Evolutionary conservation across 352 stramenopile genomes (phyloP).

Genomic region (Phytophthora lateralis): DNA sequence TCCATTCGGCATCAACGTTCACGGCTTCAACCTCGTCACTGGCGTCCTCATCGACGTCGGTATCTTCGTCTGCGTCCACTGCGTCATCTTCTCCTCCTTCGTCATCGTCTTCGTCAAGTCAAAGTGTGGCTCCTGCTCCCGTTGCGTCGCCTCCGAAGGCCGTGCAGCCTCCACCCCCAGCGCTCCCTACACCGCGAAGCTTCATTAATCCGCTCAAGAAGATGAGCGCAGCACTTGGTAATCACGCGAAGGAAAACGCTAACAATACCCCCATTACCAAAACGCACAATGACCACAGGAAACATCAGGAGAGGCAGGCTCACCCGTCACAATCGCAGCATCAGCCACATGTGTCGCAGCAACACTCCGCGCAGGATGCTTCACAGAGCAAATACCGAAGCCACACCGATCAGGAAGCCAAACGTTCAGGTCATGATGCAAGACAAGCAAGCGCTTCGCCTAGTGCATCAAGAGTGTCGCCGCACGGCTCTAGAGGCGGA

Average conservation of each 20-base stretch:
- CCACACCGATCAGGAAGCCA: slow-evolving; percentile 46
- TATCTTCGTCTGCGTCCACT: slow-evolving; percentile 32
- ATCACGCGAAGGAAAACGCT: slow-evolving; percentile 52
- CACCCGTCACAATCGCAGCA: slow-evolving; percentile 34
- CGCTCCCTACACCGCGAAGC: slow-evolving; percentile 40
- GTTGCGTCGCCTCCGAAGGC: slow-evolving; percentile 26
- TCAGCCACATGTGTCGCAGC: slow-evolving; percentile 17
- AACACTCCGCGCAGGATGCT: slow-evolving; percentile 21
- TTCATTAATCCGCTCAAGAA: slow-evolving; percentile 72
- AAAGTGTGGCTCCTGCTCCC: slow-evolving; percentile 16
- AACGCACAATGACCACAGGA: slow-evolving; percentile 35
- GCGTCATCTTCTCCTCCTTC: slow-evolving; percentile 25
- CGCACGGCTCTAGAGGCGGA: slow-evolving; percentile 21
- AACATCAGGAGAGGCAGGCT: slow-evolving; percentile 29
- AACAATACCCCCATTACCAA: slow-evolving; percentile 41
- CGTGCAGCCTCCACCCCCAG: slow-evolving; percentile 22
- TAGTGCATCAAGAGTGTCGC: slow-evolving; percentile 22
- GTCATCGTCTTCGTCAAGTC: slow-evolving; percentile 16
- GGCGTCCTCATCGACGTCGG: slow-evolving; percentile 31
- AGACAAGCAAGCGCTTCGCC: slow-evolving; percentile 24
- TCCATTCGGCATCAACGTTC: slow-evolving; percentile 33
- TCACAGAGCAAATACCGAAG: slow-evolving; percentile 31
- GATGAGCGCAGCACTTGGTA: slow-evolving; percentile 49
- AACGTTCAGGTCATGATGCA: slow-evolving; percentile 38
- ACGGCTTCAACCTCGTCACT: slow-evolving; percentile 32